A percentile compares a stretch with the other conserved stretches of the same genome.
These are phyloP conservation scores for Linum tenue DNA, from an alignment of 345 rosid species.

Conservation along the genomic window DNA sequence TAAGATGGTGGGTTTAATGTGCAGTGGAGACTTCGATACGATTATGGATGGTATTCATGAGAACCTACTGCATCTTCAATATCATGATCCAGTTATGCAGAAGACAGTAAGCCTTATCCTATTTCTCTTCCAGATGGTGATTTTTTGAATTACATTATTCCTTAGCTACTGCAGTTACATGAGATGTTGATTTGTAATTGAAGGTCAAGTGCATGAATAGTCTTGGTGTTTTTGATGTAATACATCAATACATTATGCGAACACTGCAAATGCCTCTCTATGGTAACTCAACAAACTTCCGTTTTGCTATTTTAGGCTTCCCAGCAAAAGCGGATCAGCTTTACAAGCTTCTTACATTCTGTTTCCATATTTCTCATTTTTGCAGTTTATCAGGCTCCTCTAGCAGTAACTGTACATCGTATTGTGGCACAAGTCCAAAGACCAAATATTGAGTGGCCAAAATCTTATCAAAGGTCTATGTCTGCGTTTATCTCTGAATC, in stretches of 20 bases:
- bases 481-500: constrained; percentile 14
- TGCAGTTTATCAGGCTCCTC: constrained; percentile 65
- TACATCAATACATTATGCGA: constrained; percentile 55
- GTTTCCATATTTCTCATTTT: constrained; percentile 5
- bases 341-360: constrained; percentile 2
- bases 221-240: constrained; percentile 68
- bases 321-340: constrained; percentile 1
- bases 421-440: constrained; percentile 71
- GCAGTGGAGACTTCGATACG: constrained; percentile 88
- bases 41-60: constrained; percentile 84
- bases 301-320: not conserved
- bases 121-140: constrained; percentile 9
- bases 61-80: constrained; percentile 72
- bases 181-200: constrained; percentile 20
- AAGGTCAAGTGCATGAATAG: constrained; percentile 69
- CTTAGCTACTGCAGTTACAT: constrained; percentile 11
- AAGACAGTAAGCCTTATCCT: constrained; percentile 58
- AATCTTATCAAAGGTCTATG: constrained; percentile 64
- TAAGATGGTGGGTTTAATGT: constrained; percentile 26
- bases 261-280: constrained; percentile 63
- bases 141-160: not conserved
- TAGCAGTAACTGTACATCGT: constrained; percentile 55
- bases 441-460: constrained; percentile 89
- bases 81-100: constrained; percentile 91
- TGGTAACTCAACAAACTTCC: constrained; percentile 33